A percentile compares a stretch with the other conserved stretches of the same genome.
Conservation (phyloP, 2,329 filamentous ascomycete species). For the Emericellopsis cladophorae region DNA sequence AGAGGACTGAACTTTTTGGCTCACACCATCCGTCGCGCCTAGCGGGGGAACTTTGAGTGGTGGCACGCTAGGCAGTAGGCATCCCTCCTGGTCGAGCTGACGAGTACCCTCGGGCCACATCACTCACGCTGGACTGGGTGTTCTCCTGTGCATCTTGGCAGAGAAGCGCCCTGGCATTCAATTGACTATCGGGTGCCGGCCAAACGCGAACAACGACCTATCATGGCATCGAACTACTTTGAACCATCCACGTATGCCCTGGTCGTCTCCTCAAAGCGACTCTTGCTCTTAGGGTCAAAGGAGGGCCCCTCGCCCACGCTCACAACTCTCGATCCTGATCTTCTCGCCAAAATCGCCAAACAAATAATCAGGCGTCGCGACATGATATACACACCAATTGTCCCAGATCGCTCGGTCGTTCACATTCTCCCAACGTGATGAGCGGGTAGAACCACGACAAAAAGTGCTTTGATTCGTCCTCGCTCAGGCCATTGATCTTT, state of each 20-base stretch:
- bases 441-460: slow-evolving; percentile 37
- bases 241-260: neutral
- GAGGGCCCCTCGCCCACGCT: slow-evolving; percentile 42
- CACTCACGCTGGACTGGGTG: no score
- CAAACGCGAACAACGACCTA: no score
- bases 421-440: slow-evolving; percentile 28
- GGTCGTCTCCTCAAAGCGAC: slow-evolving; percentile 1
- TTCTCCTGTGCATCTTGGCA: no score
- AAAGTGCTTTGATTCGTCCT: slow-evolving; percentile 33
- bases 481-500: slow-evolving; percentile 35
- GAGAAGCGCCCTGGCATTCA: no score
- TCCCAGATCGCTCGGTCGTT: slow-evolving; percentile 46
- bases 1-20: no score
- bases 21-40: no score
- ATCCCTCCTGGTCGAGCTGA: no score
- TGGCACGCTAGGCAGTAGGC: no score
- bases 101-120: no score
- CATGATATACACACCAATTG: slow-evolving; percentile 42
- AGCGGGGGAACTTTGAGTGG: no score
- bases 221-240: no score
- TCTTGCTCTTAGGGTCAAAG: slow-evolving; percentile 29
- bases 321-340: slow-evolving; percentile 35
- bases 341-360: slow-evolving; percentile 24
- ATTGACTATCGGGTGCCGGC: no score
- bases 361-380: slow-evolving; percentile 38